A percentile compares a stretch with the other conserved stretches of the same genome.
Evolutionary conservation across 305 asterid species (phyloP).

Genomic region (Andrographis paniculata): DNA sequence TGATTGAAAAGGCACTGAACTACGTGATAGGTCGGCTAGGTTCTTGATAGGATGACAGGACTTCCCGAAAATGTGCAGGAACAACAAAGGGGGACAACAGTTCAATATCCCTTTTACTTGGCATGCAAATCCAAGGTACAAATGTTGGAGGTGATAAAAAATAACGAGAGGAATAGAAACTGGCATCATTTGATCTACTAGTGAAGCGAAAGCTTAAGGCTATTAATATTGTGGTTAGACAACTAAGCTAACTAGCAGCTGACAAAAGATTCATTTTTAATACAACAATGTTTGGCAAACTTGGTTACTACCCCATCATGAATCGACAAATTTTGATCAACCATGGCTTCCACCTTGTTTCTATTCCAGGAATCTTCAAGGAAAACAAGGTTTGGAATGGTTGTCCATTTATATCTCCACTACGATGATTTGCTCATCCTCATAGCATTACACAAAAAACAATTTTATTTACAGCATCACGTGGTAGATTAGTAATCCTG

Average conservation of each 20-base stretch:
- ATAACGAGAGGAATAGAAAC: background rate
- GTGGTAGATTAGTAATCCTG: conserved; percentile 1
- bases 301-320: background rate
- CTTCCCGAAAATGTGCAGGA: too few species aligned
- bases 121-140: background rate
- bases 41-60: too few species aligned
- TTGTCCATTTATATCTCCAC: conserved; percentile 1
- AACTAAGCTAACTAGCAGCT: background rate
- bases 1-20: too few species aligned
- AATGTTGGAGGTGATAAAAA: background rate
- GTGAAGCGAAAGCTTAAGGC: too few species aligned
- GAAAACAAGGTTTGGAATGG: background rate
- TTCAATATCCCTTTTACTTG: too few species aligned
- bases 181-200: too few species aligned
- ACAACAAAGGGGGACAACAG: too few species aligned
- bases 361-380: too few species aligned
- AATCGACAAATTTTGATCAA: background rate
- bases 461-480: background rate
- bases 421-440: background rate
- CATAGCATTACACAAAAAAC: background rate
- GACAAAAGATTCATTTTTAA: background rate
- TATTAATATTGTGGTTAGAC: background rate
- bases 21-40: too few species aligned
- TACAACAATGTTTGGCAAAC: background rate
- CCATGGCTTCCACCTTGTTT: background rate